Percentiles rank a stretch among this genome's conserved stretches.
Conservation (phyloP, 306 rosid species). For the Herpetospermum pedunculosum region DNA sequence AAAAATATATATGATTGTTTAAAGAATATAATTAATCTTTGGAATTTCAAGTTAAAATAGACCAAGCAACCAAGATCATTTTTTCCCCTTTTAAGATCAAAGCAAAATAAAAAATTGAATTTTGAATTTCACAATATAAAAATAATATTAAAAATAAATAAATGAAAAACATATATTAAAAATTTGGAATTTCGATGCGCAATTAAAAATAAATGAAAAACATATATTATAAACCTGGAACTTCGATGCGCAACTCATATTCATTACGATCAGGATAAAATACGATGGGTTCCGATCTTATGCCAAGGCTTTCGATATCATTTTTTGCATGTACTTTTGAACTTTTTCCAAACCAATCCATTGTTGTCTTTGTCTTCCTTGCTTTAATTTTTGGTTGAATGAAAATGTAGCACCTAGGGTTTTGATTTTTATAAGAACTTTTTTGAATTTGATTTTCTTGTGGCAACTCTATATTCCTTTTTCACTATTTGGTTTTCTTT, state of each 20-base stretch:
- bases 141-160: too few relatives aligned
- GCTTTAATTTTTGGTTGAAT: not conserved
- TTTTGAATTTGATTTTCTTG: not conserved
- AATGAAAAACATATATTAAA: too few relatives aligned
- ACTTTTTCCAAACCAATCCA: not conserved
- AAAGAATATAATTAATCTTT: too few relatives aligned
- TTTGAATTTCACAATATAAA: too few relatives aligned
- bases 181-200: too few relatives aligned
- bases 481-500: not conserved
- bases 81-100: too few relatives aligned
- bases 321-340: not conserved
- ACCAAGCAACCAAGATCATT: too few relatives aligned
- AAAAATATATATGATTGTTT: too few relatives aligned
- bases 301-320: not conserved
- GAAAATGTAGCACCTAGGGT: not conserved
- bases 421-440: not conserved
- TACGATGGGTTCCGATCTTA: not conserved
- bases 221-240: not conserved
- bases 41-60: too few relatives aligned
- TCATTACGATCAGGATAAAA: not conserved
- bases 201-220: not conserved
- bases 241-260: not conserved
- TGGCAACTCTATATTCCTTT: conserved; percentile 1
- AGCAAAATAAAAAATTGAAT: too few relatives aligned
- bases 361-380: not conserved